Evolutionary conservation across 805 yeast genomes (phyloP).

Genomic region (Candida insectorum): DNA sequence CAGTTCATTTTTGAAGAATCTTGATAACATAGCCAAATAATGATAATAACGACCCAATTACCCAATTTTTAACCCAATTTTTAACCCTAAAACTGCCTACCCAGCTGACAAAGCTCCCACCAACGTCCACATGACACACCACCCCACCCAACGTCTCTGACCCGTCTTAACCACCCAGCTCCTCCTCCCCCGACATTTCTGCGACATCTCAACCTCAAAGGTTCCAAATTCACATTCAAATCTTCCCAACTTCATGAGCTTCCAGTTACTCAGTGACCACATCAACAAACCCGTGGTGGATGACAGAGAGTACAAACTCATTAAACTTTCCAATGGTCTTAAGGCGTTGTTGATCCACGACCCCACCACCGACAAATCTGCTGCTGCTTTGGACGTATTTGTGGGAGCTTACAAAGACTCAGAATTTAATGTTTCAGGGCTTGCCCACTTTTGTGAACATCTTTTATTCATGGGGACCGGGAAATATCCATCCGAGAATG

Average conservation of each 20-base stretch:
- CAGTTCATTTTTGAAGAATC: conserved; percentile 25
- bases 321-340: conserved; percentile 51
- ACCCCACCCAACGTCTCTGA: too few relatives aligned
- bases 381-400: conserved; percentile 76
- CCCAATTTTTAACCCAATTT: too few relatives aligned
- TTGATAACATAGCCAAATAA: conserved; percentile 5
- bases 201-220: background rate
- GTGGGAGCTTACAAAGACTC: conserved; percentile 76
- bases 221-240: background rate
- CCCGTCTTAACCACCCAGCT: background rate
- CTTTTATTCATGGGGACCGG: conserved; percentile 75
- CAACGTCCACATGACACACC: too few relatives aligned
- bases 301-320: conserved; percentile 71
- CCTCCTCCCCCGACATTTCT: background rate
- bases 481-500: conserved; percentile 73
- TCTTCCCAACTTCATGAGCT: conserved; percentile 2
- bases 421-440: conserved; percentile 55
- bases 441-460: conserved; percentile 71
- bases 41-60: too few relatives aligned
- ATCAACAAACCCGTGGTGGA: conserved; percentile 56
- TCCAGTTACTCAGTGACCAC: conserved; percentile 25
- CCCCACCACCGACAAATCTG: conserved; percentile 67
- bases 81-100: too few relatives aligned
- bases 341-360: conserved; percentile 65
- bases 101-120: too few relatives aligned